phyloP scores from a whole-genome alignment of 768 basidiomycete genomes.

The Polyporus arcularius region DNA sequence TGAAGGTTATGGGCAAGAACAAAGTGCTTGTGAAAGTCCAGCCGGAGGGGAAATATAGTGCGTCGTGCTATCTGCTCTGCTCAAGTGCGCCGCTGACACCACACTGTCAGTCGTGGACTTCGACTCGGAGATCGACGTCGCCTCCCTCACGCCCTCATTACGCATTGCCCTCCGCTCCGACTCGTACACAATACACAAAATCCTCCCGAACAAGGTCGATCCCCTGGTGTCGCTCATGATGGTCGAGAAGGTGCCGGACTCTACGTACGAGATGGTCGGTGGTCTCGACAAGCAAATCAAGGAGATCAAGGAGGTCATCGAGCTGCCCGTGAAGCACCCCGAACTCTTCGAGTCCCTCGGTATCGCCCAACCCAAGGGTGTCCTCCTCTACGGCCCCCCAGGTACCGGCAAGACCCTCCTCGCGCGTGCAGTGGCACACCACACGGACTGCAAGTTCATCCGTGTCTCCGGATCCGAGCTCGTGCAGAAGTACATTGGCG shows the following conservation, averaged over 20 bases:
- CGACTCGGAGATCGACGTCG: constrained; percentile 82
- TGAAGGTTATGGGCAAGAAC: constrained; percentile 99
- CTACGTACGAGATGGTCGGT: constrained; percentile 99
- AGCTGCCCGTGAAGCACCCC: constrained; percentile 95
- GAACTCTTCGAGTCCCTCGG: constrained; percentile 96
- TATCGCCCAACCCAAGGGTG: constrained; percentile 97
- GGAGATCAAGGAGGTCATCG: constrained; percentile 99
- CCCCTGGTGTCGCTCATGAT: constrained; percentile 99
- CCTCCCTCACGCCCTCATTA: constrained; percentile 76
- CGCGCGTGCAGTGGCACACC: constrained; percentile 94
- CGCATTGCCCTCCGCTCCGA: constrained; percentile 96
- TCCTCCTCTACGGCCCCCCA: constrained; percentile 92
- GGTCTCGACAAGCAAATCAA: constrained; percentile 98
- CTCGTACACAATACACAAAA: constrained; percentile 94
- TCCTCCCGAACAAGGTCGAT: constrained; percentile 96
- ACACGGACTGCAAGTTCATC: constrained; percentile 98
- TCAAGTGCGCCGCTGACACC: too few relatives aligned
- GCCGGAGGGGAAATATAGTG: constrained; percentile 99
- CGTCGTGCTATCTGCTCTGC: constrained; percentile 33
- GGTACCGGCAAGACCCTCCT: constrained; percentile 96
- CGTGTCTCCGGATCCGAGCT: constrained; percentile 92
- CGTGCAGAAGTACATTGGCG: constrained; percentile 98
- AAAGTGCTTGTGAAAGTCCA: constrained; percentile 98
- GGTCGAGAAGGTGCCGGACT: constrained; percentile 99
- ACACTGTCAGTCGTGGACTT: constrained; percentile 81